Evolutionary conservation across 2,329 filamentous ascomycete species (phyloP).

Genomic region (Fonsecaea erecta): DNA sequence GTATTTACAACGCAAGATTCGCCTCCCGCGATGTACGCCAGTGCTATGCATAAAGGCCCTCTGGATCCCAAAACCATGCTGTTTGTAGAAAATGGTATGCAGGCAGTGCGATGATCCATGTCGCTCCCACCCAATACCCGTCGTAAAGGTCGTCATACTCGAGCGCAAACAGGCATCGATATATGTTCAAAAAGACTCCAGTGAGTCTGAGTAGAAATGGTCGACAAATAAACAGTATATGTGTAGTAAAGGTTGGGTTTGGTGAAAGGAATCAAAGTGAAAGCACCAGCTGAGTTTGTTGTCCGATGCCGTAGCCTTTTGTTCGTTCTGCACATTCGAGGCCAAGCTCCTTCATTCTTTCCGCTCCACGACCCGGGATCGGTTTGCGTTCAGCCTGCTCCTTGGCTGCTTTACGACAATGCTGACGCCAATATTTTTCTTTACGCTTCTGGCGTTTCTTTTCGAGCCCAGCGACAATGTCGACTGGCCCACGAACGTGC

Average conservation of each 20-base stretch:
- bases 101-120: slow-evolving; percentile 10
- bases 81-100: slow-evolving; percentile 2
- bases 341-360: slow-evolving; percentile 91
- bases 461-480: slow-evolving; percentile 95
- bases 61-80: slow-evolving; percentile 4
- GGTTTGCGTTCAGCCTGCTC: slow-evolving; percentile 69
- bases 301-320: slow-evolving; percentile 63
- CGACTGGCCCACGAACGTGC: slow-evolving; percentile 88
- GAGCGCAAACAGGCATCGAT: slow-evolving; percentile 10
- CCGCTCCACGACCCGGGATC: slow-evolving; percentile 81
- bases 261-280: slow-evolving; percentile 59
- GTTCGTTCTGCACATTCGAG: slow-evolving; percentile 85
- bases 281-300: slow-evolving; percentile 68
- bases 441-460: slow-evolving; percentile 89
- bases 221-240: slow-evolving; percentile 25
- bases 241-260: slow-evolving; percentile 19
- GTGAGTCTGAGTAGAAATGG: slow-evolving; percentile 15
- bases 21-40: slow-evolving; percentile 11
- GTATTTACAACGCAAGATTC: slow-evolving; percentile 29
- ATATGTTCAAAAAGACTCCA: slow-evolving; percentile 22
- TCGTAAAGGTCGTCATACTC: slow-evolving; percentile 29
- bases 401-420: slow-evolving; percentile 79
- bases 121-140: slow-evolving; percentile 14
- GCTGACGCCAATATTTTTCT: slow-evolving; percentile 89
- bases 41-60: slow-evolving; percentile 26